Evolutionary conservation across 2,329 filamentous ascomycete genomes (phyloP).

Genomic region (Aureobasidium sp.): DNA sequence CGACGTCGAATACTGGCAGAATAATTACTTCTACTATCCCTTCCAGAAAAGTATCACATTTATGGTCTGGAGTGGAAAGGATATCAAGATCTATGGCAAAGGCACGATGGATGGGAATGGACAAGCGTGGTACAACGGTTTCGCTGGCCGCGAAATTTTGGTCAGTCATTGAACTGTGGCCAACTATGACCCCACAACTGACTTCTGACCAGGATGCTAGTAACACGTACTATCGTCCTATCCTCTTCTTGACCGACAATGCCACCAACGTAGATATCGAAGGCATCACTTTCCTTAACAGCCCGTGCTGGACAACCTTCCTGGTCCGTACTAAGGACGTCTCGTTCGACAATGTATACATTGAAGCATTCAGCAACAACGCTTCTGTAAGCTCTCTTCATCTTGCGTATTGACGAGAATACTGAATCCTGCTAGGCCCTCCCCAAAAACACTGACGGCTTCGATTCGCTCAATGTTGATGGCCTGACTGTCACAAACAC

Average conservation of each 20-base stretch:
- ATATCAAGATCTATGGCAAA: conserved; percentile 54
- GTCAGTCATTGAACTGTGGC: neutral
- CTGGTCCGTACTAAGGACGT: conserved; percentile 51
- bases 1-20: conserved; percentile 43
- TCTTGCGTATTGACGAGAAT: neutral
- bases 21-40: conserved; percentile 44
- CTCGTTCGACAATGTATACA: conserved; percentile 47
- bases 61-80: conserved; percentile 56
- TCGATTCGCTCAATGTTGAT: conserved; percentile 53
- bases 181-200: neutral
- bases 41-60: conserved; percentile 54
- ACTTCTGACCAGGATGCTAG: conserved; percentile 22
- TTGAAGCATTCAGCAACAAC: conserved; percentile 48
- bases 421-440: conserved; percentile 8
- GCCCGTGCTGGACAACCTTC: conserved; percentile 59
- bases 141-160: conserved; percentile 13
- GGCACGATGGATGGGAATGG: conserved; percentile 52
- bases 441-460: conserved; percentile 57
- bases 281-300: conserved; percentile 54
- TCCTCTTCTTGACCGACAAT: conserved; percentile 56
- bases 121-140: conserved; percentile 39
- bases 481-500: conserved; percentile 38
- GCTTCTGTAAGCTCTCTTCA: conserved; percentile 23
- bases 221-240: conserved; percentile 52
- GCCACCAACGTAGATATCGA: conserved; percentile 51